Evolutionary conservation across 768 basidiomycete genomes (phyloP).

Genomic region (Gelatoporia subvermispora): DNA sequence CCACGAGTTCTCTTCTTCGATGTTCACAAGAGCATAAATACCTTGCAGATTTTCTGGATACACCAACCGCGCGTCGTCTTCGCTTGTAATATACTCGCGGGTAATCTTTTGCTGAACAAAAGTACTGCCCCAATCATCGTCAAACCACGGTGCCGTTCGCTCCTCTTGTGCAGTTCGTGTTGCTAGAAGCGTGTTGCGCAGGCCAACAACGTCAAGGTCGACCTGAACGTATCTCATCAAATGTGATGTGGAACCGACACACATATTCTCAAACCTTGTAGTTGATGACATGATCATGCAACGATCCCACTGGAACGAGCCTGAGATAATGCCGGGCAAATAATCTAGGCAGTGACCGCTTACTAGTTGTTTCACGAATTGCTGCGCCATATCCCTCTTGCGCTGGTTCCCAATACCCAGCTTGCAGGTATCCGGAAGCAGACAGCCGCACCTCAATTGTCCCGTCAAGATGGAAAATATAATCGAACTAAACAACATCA

Average conservation of each 20-base stretch:
- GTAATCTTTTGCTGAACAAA: slow-evolving; percentile 51
- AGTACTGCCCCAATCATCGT: slow-evolving; percentile 52
- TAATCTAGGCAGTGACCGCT: slow-evolving; percentile 13
- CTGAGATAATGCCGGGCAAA: background rate
- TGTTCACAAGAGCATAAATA: slow-evolving; percentile 51
- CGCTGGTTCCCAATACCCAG: slow-evolving; percentile 49
- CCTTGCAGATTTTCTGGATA: slow-evolving; percentile 55
- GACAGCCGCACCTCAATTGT: slow-evolving; percentile 65
- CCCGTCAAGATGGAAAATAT: slow-evolving; percentile 61
- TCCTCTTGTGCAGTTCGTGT: slow-evolving; percentile 47
- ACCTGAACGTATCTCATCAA: slow-evolving; percentile 31
- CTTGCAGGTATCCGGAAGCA: slow-evolving; percentile 67
- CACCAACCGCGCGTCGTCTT: slow-evolving; percentile 46
- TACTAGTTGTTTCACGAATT: slow-evolving; percentile 53
- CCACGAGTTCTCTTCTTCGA: slow-evolving; percentile 50
- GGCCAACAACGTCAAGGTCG: slow-evolving; percentile 60
- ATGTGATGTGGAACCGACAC: background rate
- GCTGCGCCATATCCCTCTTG: slow-evolving; percentile 49
- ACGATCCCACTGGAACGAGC: slow-evolving; percentile 45
- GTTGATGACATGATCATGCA: slow-evolving; percentile 68
- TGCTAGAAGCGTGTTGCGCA: slow-evolving; percentile 50
- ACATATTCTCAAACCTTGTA: slow-evolving; percentile 38
- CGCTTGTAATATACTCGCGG: slow-evolving; percentile 43
- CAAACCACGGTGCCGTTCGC: slow-evolving; percentile 49
- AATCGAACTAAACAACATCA: slow-evolving; percentile 43